Base-by-base conservation (phyloP, 441 rosid genomes). In the Croton setiger region DNA sequence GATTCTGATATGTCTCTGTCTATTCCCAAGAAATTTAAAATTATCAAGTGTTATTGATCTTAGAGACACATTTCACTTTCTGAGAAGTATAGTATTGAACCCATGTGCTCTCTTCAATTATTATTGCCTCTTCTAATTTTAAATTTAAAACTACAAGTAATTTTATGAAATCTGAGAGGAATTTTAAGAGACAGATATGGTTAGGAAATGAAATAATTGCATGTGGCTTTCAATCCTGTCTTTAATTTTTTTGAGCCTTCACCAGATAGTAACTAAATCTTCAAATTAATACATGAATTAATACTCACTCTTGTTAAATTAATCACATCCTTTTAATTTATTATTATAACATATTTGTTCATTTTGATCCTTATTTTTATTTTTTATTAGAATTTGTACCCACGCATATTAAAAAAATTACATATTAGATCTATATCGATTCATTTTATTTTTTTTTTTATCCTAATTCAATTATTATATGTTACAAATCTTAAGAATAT, bases 151-250 rank as follows among this genome's bases (percentile, higher is more conserved):
- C 1, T 27, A 27, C 1, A 27, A 37, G 2, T 3, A 4, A 37
- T 37, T 37, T 37, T 37, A 37, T 37, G 41, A 7, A 15, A 57
- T 13, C 35, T 57, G 39, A 33, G 18, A 5, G 23, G 36, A 59
- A 36, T 59, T 23, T 44, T 0, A 3, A 65, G 23, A 15, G 60
- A 59, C 54, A 60, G 5, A 51, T 55, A 44, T 31, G 54, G 21
- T 23, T 31, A 15, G 21, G 35, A 48, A 64, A 62, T 33, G 59
- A 68, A 52, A 62, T 64, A 48, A 64, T 54, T 37, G 67, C 80
- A 71, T 66, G 81, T 77, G 84, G 63, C 21, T 56, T 74, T 81
- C 61, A 76, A 68, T 52, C 18, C 35, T 76, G 76, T 59, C 72
- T 23, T 55, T 3, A 10, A 54, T 3, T 54, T 55, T 39, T 65